A percentile compares a stretch with the other conserved stretches of the same genome.
phyloP scores from a whole-genome alignment of 495 filamentous ascomycete genomes.

The Penicillium cosmopolitanum region DNA sequence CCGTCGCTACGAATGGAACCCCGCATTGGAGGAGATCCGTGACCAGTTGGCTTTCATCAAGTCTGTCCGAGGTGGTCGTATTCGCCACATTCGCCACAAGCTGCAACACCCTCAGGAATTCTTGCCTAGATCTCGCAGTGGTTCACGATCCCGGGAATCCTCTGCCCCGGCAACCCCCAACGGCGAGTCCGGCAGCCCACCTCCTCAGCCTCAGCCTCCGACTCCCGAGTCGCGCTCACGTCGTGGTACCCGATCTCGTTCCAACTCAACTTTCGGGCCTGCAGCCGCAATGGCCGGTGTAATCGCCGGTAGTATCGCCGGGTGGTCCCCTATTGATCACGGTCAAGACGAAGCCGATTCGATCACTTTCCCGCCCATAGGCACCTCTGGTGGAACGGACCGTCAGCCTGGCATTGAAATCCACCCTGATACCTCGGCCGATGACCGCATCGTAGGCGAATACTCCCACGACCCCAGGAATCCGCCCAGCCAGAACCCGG shows the following conservation, averaged over 20 bases:
- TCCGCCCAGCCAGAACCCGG: slow-evolving; percentile 64
- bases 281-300: slow-evolving; percentile 84
- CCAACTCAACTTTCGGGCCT: slow-evolving; percentile 83
- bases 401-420: slow-evolving; percentile 57
- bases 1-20: slow-evolving; percentile 66
- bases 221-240: slow-evolving; percentile 77
- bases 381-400: slow-evolving; percentile 47
- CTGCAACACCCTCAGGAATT: slow-evolving; percentile 79
- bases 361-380: slow-evolving; percentile 48
- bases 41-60: slow-evolving; percentile 79
- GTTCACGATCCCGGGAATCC: slow-evolving; percentile 72
- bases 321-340: slow-evolving; percentile 85
- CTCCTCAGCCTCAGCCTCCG: slow-evolving; percentile 55
- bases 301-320: slow-evolving; percentile 82
- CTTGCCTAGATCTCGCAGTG: slow-evolving; percentile 71
- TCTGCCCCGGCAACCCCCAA: slow-evolving; percentile 72
- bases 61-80: slow-evolving; percentile 77
- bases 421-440: slow-evolving; percentile 58
- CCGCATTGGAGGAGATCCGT: slow-evolving; percentile 66
- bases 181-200: slow-evolving; percentile 47
- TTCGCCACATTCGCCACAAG: slow-evolving; percentile 85
- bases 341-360: slow-evolving; percentile 53
- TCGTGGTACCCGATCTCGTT: slow-evolving; percentile 75
- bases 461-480: slow-evolving; percentile 42
- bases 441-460: slow-evolving; percentile 58